phyloP scores from a whole-genome alignment of 352 stramenopile genomes.

The Pythium insidiosum region DNA sequence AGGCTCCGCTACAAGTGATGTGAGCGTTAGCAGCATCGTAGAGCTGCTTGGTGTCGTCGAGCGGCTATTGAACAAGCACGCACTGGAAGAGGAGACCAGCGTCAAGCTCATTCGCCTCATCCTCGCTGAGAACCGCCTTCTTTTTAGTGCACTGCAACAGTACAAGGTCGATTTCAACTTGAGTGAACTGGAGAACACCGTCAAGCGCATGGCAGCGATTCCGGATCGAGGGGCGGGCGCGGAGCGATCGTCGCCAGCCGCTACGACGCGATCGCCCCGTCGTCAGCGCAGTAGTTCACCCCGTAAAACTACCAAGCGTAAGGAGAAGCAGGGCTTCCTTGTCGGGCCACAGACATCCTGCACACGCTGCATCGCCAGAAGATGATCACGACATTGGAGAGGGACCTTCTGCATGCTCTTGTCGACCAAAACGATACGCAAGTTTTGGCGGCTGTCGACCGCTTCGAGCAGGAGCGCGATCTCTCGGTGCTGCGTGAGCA shows the following conservation, averaged over 20 bases:
- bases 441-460: slow-evolving; percentile 27
- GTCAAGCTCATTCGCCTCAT: slow-evolving; percentile 38
- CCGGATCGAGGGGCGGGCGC: slow-evolving; percentile 5
- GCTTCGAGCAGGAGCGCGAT: slow-evolving; percentile 29
- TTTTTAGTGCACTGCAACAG: slow-evolving; percentile 45
- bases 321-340: slow-evolving; percentile 6
- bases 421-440: slow-evolving; percentile 50
- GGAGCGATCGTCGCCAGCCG: slow-evolving; percentile 3
- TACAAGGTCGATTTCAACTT: slow-evolving; percentile 36
- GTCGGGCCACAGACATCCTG: slow-evolving; percentile 29
- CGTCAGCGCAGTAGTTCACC: too few species aligned
- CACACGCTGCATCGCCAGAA: slow-evolving; percentile 36
- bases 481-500: slow-evolving; percentile 28
- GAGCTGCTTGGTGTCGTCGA: slow-evolving; percentile 44
- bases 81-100: slow-evolving; percentile 44
- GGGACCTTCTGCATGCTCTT: slow-evolving; percentile 46
- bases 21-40: slow-evolving; percentile 22
- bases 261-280: too few species aligned
- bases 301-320: neutral
- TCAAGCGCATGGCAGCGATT: slow-evolving; percentile 40
- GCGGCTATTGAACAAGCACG: slow-evolving; percentile 48
- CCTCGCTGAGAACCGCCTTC: slow-evolving; percentile 32
- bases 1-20: too few species aligned
- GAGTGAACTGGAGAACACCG: slow-evolving; percentile 39
- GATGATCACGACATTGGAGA: slow-evolving; percentile 56